Evolutionary conservation across 1,139 yeast genomes (phyloP).

Genomic region (Wickerhamiella infanticola): DNA sequence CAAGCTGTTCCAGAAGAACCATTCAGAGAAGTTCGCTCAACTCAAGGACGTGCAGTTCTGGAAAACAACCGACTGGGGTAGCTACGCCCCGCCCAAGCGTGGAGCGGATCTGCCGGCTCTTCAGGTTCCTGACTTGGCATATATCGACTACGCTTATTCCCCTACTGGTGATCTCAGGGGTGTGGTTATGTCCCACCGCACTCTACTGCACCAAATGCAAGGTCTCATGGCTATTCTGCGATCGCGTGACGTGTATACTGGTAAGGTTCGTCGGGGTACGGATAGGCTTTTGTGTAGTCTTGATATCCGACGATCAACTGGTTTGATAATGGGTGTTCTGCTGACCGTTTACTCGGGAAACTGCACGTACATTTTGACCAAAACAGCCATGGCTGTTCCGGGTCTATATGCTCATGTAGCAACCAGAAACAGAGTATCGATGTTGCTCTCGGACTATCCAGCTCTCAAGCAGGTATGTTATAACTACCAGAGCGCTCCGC

Average conservation of each 20-base stretch:
- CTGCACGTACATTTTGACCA: slow-evolving; percentile 66
- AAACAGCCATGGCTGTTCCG: slow-evolving; percentile 55
- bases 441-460: slow-evolving; percentile 70
- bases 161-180: slow-evolving; percentile 90
- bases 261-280: slow-evolving; percentile 7
- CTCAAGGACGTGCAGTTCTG: slow-evolving; percentile 47
- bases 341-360: slow-evolving; percentile 80
- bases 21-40: slow-evolving; percentile 28
- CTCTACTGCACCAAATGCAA: slow-evolving; percentile 78
- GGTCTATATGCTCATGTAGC: slow-evolving; percentile 79
- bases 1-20: slow-evolving; percentile 50
- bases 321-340: slow-evolving; percentile 65
- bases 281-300: slow-evolving; percentile 50
- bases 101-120: slow-evolving; percentile 43
- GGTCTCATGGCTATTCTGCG: slow-evolving; percentile 49
- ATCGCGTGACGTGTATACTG: slow-evolving; percentile 30
- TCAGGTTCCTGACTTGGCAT: slow-evolving; percentile 68
- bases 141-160: slow-evolving; percentile 81
- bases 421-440: slow-evolving; percentile 53
- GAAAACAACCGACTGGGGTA: slow-evolving; percentile 82
- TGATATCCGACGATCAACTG: slow-evolving; percentile 79
- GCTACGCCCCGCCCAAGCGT: slow-evolving; percentile 41
- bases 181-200: slow-evolving; percentile 79
- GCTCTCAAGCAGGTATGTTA: slow-evolving; percentile 87
- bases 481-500: slow-evolving; percentile 85